Evolutionary conservation across 805 yeast species (phyloP), one percentile per base, ranked within the genome.

Genomic region (Barnettozyma pratensis): DNA sequence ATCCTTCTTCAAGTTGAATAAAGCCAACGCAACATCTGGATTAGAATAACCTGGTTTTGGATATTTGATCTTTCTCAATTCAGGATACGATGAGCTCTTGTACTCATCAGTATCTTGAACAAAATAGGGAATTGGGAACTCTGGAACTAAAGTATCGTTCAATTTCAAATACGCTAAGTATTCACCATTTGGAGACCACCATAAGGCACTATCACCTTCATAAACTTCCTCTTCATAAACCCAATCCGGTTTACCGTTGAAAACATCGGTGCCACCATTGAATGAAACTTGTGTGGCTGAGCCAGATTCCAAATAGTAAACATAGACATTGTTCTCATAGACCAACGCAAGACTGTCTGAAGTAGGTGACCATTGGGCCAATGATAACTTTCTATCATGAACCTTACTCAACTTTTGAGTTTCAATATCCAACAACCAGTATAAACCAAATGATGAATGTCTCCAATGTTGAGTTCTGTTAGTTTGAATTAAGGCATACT

Each of bases 171-270:
- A 84, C 0, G 89, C 76, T 40, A 90, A 61, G 56, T 72, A 75
- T n/a, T 75, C 68, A 10, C 92, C 90, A 39, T 72, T 65, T 7
- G 87, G 87, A 5, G 96, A 84, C 96, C 96, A 90, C 96, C 96
- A 89, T 42, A 88, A 55, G 0, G 91, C 87, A 26, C 74, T 67
- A 56, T 83, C 89, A 27, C 79, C 75, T 35, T 79, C 80, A 46
- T 86, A 75, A 1, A 89, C 94, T 65, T 89, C 97, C 56, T 89
- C 97, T 61, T 90, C 97, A 57, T 89, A 89, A 7, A 88, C 95
- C 97, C 97, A 89, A 61, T 89, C 96, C 0, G 96, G 95, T 52
- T 83, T 83, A 3, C 96, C 97, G 61, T 90, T 85, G 67, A 89
- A 88, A 7, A 87, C 71, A 53, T 79, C 74, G 1, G 71, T 74